phyloP scores from a whole-genome alignment of 169 alveolate genomes.

The Plasmodium billcollinsi region DNA sequence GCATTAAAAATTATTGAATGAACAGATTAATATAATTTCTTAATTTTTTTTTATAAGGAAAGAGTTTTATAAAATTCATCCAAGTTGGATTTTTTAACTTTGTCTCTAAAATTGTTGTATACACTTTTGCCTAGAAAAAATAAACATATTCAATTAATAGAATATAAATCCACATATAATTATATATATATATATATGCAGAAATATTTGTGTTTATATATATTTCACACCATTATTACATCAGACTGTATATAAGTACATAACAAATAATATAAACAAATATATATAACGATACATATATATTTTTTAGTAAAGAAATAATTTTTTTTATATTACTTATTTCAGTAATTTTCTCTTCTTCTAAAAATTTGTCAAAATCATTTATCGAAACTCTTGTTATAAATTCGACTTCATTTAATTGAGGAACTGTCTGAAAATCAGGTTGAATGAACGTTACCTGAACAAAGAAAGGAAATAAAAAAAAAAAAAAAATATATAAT shows the following conservation, averaged over 20 bases:
- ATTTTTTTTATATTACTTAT: conserved; percentile 38
- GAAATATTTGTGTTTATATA: not conserved
- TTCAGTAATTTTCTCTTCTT: conserved; percentile 30
- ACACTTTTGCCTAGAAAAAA: conserved; percentile 24
- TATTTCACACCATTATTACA: not conserved
- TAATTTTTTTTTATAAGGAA: conserved; percentile 23
- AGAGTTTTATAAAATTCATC: conserved; percentile 45
- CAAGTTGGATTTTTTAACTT: conserved; percentile 35
- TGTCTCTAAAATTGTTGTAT: conserved; percentile 60
- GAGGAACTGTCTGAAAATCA: conserved; percentile 46
- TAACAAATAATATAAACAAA: not conserved
- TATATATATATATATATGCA: not conserved
- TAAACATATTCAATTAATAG: too few relatives aligned
- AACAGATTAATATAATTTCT: not conserved
- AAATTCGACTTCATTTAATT: conserved; percentile 69
- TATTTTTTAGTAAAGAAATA: not conserved
- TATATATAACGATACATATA: not conserved
- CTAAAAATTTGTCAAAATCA: conserved; percentile 47
- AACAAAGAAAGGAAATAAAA: not conserved
- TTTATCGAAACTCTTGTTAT: conserved; percentile 27
- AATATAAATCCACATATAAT: not conserved
- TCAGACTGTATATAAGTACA: not conserved
- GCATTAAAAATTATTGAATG: not conserved
- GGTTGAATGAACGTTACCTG: conserved; percentile 52
- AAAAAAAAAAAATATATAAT: not conserved